A percentile compares a stretch with the other conserved stretches of the same genome.
Evolutionary conservation across 2,329 filamentous ascomycete species (phyloP).

Genomic region (Madurella mycetomatis): DNA sequence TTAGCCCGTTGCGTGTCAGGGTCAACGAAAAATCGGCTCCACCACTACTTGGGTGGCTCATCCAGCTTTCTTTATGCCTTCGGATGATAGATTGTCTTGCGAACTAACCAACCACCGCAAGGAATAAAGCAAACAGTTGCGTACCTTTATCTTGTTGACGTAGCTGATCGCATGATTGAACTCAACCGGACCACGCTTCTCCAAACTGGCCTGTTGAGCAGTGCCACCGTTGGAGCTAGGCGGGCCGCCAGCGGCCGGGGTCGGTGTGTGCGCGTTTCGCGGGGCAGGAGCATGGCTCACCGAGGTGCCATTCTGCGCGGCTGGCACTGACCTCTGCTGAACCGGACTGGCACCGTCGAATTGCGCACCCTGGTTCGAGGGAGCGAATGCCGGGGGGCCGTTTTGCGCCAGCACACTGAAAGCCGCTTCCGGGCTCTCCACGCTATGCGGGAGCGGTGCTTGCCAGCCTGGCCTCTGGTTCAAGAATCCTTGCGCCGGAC

Average conservation of each 20-base stretch:
- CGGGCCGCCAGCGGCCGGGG: slow-evolving; percentile 48
- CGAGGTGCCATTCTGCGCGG: slow-evolving; percentile 33
- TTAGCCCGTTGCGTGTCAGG: slow-evolving; percentile 19
- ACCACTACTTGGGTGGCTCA: slow-evolving; percentile 16
- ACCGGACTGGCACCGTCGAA: slow-evolving; percentile 31
- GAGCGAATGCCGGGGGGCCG: slow-evolving; percentile 36
- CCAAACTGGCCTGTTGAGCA: slow-evolving; percentile 58
- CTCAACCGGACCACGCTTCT: slow-evolving; percentile 90
- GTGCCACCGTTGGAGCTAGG: slow-evolving; percentile 59
- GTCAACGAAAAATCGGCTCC: slow-evolving; percentile 17
- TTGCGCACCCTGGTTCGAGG: slow-evolving; percentile 40
- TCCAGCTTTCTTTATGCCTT: slow-evolving; percentile 3
- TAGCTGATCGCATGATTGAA: slow-evolving; percentile 99
- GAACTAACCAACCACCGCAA: not conserved
- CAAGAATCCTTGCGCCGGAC: slow-evolving; percentile 42
- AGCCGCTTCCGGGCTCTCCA: slow-evolving; percentile 59
- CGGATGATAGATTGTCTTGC: slow-evolving; percentile 2
- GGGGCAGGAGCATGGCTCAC: slow-evolving; percentile 42
- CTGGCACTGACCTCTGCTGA: slow-evolving; percentile 30
- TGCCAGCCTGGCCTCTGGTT: slow-evolving; percentile 48
- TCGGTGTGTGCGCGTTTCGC: slow-evolving; percentile 56
- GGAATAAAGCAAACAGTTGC: slow-evolving; percentile 25
- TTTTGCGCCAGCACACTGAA: slow-evolving; percentile 56
- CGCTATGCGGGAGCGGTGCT: slow-evolving; percentile 50
- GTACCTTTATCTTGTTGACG: slow-evolving; percentile 98